Evolutionary conservation across 345 rosid genomes (phyloP).

Genomic region (Lumnitzera racemosa): DNA sequence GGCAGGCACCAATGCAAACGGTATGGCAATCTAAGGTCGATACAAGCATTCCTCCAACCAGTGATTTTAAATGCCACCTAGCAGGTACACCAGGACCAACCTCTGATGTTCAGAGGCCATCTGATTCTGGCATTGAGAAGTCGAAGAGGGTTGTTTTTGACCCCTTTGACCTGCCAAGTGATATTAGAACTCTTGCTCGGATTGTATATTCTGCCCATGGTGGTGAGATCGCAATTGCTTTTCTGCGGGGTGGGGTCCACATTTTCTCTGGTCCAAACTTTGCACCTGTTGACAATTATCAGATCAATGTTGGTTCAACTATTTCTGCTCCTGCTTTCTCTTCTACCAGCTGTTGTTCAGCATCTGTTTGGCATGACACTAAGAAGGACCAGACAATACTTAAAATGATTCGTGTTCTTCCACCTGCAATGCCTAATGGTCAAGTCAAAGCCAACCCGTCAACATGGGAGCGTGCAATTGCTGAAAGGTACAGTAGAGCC

Average conservation of each 20-base stretch:
- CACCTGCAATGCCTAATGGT: constrained; percentile 80
- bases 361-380: constrained; percentile 94
- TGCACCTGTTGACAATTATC: constrained; percentile 82
- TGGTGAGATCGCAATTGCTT: constrained; percentile 94
- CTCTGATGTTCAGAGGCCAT: constrained; percentile 40
- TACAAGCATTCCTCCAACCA: constrained; percentile 86
- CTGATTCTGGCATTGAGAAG: constrained; percentile 53
- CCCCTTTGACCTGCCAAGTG: constrained; percentile 98
- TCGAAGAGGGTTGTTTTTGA: constrained; percentile 71
- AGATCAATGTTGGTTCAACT: constrained; percentile 91
- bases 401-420: constrained; percentile 93
- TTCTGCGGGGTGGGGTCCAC: constrained; percentile 94
- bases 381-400: constrained; percentile 75
- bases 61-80: constrained; percentile 67
- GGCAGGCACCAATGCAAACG: constrained; percentile 94
- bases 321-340: constrained; percentile 99
- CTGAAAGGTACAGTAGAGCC: constrained; percentile 67
- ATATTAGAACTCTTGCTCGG: constrained; percentile 85
- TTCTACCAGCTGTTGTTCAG: constrained; percentile 98
- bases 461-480: constrained; percentile 95
- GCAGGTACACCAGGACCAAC: constrained; percentile 41
- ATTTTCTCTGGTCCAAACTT: constrained; percentile 96
- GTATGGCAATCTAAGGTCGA: constrained; percentile 96
- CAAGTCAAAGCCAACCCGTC: constrained; percentile 72
- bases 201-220: constrained; percentile 99